A percentile compares a stretch with the other conserved stretches of the same genome.
Evolutionary conservation across 352 stramenopile genomes (phyloP).

Genomic region (Phytophthora uliginosa): DNA sequence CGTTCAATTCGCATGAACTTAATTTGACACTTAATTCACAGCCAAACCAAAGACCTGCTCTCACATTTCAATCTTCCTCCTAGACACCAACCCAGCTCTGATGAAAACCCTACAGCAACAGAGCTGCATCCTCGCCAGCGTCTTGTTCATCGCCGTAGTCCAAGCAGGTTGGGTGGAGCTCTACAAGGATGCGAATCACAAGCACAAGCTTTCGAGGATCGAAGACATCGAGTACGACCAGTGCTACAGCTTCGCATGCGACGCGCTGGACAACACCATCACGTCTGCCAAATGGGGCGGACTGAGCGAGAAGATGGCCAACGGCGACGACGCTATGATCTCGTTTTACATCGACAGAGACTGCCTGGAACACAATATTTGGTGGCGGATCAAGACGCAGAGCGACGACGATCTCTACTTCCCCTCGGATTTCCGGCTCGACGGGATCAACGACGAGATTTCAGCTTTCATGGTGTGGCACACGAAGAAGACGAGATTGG

Average conservation of each 20-base stretch:
- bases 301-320: slow-evolving; percentile 2
- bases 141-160: not conserved
- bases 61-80: not conserved
- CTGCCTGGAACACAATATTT: slow-evolving; percentile 3
- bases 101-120: not conserved
- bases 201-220: slow-evolving; percentile 1
- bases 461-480: slow-evolving; percentile 7
- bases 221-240: not conserved
- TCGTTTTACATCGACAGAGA: slow-evolving; percentile 8
- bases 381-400: slow-evolving; percentile 6
- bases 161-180: not conserved
- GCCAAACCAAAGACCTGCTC: not conserved
- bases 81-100: not conserved
- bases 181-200: not conserved
- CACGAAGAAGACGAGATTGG: not conserved
- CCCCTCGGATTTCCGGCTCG: slow-evolving; percentile 11
- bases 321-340: slow-evolving; percentile 2
- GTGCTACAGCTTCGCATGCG: not conserved
- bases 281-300: slow-evolving; percentile 1
- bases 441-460: slow-evolving; percentile 13
- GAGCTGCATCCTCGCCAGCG: not conserved
- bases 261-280: not conserved
- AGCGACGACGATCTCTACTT: slow-evolving; percentile 6
- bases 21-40: not conserved
- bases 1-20: not conserved